Evolutionary conservation across 345 rosid genomes (phyloP).

Genomic region (Populus euphratica): DNA sequence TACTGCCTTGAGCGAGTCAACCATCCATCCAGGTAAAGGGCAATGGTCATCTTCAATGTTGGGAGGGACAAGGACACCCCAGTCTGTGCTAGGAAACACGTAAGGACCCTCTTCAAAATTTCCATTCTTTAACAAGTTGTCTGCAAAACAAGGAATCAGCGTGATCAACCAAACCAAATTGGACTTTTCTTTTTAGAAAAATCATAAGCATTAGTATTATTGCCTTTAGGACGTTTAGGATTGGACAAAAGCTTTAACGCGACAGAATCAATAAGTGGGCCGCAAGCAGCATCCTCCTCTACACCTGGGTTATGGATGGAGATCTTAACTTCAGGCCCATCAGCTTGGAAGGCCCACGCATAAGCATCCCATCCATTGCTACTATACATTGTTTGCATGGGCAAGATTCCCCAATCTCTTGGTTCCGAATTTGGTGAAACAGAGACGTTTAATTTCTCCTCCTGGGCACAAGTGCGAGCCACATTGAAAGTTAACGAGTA

Average conservation of each 20-base stretch:
- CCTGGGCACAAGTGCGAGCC: slow-evolving; percentile 81
- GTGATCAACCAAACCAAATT: not conserved
- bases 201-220: not conserved
- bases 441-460: slow-evolving; percentile 66
- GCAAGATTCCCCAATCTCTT: slow-evolving; percentile 59
- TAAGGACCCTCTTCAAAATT: slow-evolving; percentile 76
- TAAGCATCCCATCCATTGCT: slow-evolving; percentile 85
- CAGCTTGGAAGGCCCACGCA: slow-evolving; percentile 70
- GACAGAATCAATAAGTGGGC: slow-evolving; percentile 68
- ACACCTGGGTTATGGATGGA: slow-evolving; percentile 68
- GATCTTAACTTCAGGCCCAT: slow-evolving; percentile 36
- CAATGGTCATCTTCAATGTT: slow-evolving; percentile 60
- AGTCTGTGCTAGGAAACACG: slow-evolving; percentile 40
- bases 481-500: slow-evolving; percentile 73
- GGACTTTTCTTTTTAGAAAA: not conserved
- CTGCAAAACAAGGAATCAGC: slow-evolving; percentile 27
- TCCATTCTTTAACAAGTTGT: slow-evolving; percentile 64
- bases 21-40: slow-evolving; percentile 76
- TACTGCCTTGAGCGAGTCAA: slow-evolving; percentile 77
- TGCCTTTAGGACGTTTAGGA: slow-evolving; percentile 47
- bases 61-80: slow-evolving; percentile 73
- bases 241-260: slow-evolving; percentile 50
- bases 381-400: slow-evolving; percentile 81
- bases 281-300: slow-evolving; percentile 76
- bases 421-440: slow-evolving; percentile 44